Base-by-base conservation (phyloP, 805 yeast genomes). In the Hanseniaspora hatyaiensis region DNA sequence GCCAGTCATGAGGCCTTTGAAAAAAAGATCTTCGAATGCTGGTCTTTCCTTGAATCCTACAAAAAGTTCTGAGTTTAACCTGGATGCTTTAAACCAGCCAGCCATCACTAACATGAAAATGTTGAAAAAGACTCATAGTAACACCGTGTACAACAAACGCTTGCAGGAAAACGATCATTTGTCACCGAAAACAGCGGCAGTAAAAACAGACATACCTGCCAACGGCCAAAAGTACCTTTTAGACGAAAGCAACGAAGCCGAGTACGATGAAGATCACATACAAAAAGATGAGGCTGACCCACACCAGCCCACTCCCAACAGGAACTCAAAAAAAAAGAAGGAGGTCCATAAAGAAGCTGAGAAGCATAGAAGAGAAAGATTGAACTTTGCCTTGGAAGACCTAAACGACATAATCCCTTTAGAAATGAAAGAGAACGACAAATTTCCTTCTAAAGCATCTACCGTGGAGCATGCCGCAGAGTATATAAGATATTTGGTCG, bases 351-450 rank as follows among this genome's bases (percentile, higher is more conserved):
- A 89, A 60, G 72, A 85, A 13, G 97, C 98, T 0, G 98, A 89
- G 64, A 96, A 92, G 63, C 97, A 95, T 13, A 72, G 98, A 46
- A 74, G 98, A 55, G 88, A 89, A 61, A 71, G 98, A 52, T 82
- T 89, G 80, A 92, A 92, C 61, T 66, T 70, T 49, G 97, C 96
- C 0, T 78, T 89, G 26, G 77, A 76, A 37, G 95, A 84, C 36
- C 67, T 89, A 50, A 79, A 80, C 8, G 56, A 68, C 8, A 64
- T 86, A 52, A 71, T 89, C 19, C 94, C 95, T 0, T 74, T 78
- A 5, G 61, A 62, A 20, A 65, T 65, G 33, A 75, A 72, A 49
- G 80, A 74, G 30, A 70, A 74, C 12, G 73, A 75, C 12, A 54
- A 68, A 3, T 79, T 83, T 29, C 94, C 94, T 1, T 80, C 94